Evolutionary conservation across 148 eudicot species (phyloP).

Genomic region (Suaeda aralocaspica): DNA sequence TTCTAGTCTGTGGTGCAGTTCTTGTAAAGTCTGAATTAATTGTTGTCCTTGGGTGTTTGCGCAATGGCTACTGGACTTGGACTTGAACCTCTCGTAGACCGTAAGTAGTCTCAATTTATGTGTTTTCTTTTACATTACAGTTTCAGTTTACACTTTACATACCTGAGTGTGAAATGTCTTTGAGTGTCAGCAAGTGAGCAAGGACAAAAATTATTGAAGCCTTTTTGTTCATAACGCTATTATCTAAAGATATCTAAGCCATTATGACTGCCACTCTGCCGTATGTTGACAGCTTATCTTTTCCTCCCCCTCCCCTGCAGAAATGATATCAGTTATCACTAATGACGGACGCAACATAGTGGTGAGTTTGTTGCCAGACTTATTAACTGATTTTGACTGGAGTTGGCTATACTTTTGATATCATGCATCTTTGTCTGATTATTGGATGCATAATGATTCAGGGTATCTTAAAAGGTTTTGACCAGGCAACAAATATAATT

Average conservation of each 20-base stretch:
- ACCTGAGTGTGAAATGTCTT: background rate
- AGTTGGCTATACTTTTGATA: slow-evolving; percentile 2
- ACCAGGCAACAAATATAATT: slow-evolving; percentile 91
- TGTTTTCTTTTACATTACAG: background rate
- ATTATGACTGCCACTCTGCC: background rate
- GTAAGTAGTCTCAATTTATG: slow-evolving; percentile 39
- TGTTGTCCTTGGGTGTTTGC: slow-evolving; percentile 16
- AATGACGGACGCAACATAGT: slow-evolving; percentile 95
- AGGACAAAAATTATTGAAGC: background rate
- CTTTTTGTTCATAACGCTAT: background rate
- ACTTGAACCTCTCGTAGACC: slow-evolving; percentile 78
- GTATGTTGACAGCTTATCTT: slow-evolving; percentile 2
- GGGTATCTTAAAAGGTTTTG: slow-evolving; percentile 86
- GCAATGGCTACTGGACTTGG: slow-evolving; percentile 69
- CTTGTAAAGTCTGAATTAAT: slow-evolving; percentile 16
- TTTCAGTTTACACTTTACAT: too few species aligned
- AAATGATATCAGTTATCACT: slow-evolving; percentile 77
- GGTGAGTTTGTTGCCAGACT: slow-evolving; percentile 44
- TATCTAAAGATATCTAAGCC: background rate
- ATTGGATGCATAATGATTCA: slow-evolving; percentile 27
- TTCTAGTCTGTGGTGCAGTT: slow-evolving; percentile 13
- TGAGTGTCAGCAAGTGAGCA: background rate
- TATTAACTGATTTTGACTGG: slow-evolving; percentile 1
- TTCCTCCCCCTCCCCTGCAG: slow-evolving; percentile 33
- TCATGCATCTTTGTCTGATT: slow-evolving; percentile 12